Evolutionary conservation across 2,329 filamentous ascomycete species (phyloP), one percentile per base, ranked within the genome.

Genomic region (Aspergillus candidus): DNA sequence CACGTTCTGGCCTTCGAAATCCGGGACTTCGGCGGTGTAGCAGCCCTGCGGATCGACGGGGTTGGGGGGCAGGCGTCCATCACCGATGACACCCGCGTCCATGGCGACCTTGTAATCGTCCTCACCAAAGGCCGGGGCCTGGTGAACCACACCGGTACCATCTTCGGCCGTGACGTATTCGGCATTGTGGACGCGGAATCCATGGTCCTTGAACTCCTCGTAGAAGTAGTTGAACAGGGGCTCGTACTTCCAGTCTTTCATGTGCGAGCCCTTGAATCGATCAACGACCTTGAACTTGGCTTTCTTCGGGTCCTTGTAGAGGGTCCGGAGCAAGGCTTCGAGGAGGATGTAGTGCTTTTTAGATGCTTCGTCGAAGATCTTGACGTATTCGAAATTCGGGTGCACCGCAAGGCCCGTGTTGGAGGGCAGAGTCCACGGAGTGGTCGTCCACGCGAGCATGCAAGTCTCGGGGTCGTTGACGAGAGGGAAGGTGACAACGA

Each of bases 251-350:
- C 88, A 94, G 32, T 86, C 88, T 29, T 87, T 71, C 82, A 96
- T 88, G 37, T 89, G 83, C 52, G 82, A 85, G 38, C 91, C 91
- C 69, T 83, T 86, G 55, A 94, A 70, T 59, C 85, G 90, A 51
- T 85, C 78, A 11, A 94, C 63, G 40, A 93, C 75, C 72, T 88
- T 88, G 71, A 83, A 95, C 64, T 95, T 94, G 39, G 89, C 89
- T 73, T 95, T 95, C 73, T 95, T 96, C 6, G 86, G 86, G 55
- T 95, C 88, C 67, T 96, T 96, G 73, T 95, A 96, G 2, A 96
- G 74, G 4, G 86, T 91, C 45, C 78, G 77, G 29, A 96, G 75
- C 30, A 93, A 76, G 44, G 86, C 81, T 63, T 96, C 89, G 15
- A 95, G 75, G 32, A 95, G 75, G 48, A 95, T 83, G 63, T 89